Evolutionary conservation across 2,329 filamentous ascomycete genomes (phyloP).

Genomic region (Scedosporium aurantiacum): DNA sequence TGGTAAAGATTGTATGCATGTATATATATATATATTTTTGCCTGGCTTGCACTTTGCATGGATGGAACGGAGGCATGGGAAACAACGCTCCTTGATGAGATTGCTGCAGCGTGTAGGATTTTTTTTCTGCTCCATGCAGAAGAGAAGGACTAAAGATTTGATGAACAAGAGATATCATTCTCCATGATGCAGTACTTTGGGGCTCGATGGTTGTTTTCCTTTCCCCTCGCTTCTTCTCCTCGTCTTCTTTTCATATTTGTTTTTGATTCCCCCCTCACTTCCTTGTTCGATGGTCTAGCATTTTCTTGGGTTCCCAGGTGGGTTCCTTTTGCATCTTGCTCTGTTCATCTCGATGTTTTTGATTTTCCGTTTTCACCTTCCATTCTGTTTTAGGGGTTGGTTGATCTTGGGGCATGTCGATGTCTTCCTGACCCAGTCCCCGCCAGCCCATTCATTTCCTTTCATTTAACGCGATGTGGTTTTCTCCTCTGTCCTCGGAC

Average conservation of each 20-base stretch:
- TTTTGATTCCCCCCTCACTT: neutral
- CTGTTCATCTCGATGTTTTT: neutral
- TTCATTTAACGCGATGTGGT: too few relatives aligned
- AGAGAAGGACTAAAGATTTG: neutral
- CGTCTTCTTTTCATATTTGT: neutral
- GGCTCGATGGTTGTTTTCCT: neutral
- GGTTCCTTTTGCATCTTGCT: neutral
- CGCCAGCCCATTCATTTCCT: too few relatives aligned
- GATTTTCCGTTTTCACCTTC: neutral
- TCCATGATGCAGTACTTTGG: neutral
- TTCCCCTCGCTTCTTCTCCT: neutral
- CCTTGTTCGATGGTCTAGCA: neutral
- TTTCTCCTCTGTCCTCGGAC: too few relatives aligned
- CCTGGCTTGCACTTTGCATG: neutral
- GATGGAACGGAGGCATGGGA: conserved; percentile 12
- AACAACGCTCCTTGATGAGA: neutral
- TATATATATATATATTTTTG: neutral
- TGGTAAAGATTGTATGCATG: conserved; percentile 1
- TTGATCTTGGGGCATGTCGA: neutral
- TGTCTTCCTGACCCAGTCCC: too few relatives aligned
- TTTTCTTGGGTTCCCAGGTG: neutral
- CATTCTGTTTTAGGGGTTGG: neutral
- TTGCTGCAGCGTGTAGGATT: neutral
- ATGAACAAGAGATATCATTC: neutral
- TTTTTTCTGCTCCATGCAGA: neutral